Percentiles rank a stretch among this genome's conserved stretches.
phyloP scores from a whole-genome alignment of 2,329 filamentous ascomycete species.

The Aspergillus jensenii region DNA sequence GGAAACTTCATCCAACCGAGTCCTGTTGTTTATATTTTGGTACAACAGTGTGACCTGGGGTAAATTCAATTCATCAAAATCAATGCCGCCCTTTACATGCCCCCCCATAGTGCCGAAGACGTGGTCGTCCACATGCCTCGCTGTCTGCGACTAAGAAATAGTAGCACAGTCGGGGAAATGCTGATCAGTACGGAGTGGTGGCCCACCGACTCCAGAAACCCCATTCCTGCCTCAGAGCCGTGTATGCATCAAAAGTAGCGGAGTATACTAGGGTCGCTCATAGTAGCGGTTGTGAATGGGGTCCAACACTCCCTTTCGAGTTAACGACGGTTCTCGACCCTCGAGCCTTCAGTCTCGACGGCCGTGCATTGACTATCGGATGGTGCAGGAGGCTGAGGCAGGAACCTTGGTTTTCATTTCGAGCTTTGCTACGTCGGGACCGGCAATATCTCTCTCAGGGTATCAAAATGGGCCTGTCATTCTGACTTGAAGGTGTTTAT shows the following conservation, averaged over 20 bases:
- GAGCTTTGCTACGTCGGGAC: not conserved
- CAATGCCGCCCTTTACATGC: not conserved
- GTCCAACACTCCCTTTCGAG: not conserved
- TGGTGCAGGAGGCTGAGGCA: not conserved
- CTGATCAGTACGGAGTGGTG: not conserved
- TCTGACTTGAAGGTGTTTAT: not conserved
- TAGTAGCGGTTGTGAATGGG: not conserved
- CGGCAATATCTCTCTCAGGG: not conserved
- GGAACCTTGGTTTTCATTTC: not conserved
- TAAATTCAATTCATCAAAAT: not conserved
- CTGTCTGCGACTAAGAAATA: not conserved
- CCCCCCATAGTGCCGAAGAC: not conserved
- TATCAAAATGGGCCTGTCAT: not conserved
- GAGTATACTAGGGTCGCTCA: not conserved
- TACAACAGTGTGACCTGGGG: not conserved
- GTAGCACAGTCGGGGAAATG: not conserved
- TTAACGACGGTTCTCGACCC: not conserved
- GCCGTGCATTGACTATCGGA: not conserved
- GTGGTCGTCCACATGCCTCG: not conserved
- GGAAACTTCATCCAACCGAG: not conserved
- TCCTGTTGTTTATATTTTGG: not conserved
- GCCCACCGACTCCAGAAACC: not conserved
- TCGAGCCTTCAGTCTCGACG: not conserved
- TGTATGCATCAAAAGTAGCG: not conserved
- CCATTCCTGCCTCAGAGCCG: not conserved